Evolutionary conservation across 345 rosid species (phyloP).

Genomic region (Psidium friedrichsthalianum): DNA sequence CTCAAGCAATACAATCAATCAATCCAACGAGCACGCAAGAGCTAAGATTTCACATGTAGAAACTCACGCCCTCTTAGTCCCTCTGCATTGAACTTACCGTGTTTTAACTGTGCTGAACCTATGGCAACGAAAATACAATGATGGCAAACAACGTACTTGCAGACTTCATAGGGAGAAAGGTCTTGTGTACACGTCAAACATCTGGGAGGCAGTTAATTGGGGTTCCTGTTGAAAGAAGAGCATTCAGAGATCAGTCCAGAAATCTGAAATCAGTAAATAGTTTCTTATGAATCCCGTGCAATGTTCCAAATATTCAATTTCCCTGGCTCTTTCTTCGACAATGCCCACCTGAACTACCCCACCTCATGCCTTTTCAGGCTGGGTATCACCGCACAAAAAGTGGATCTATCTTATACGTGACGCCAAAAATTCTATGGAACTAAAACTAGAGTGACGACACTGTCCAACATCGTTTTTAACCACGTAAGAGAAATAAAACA

Average conservation of each 20-base stretch:
- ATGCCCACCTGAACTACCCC: background rate
- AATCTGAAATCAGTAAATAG: background rate
- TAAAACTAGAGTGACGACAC: background rate
- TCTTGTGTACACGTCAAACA: conserved; percentile 60
- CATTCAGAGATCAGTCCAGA: background rate
- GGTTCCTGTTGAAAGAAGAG: conserved; percentile 51
- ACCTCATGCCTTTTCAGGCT: background rate
- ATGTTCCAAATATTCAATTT: background rate
- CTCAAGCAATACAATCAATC: background rate
- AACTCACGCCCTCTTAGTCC: background rate
- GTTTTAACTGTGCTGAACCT: background rate
- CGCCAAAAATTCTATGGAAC: background rate
- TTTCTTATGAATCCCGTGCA: background rate
- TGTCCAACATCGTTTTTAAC: background rate
- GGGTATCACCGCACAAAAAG: background rate
- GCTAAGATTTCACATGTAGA: too few species aligned
- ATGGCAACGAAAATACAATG: background rate
- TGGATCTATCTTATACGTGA: background rate
- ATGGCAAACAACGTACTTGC: background rate
- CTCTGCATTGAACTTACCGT: background rate
- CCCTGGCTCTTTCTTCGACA: background rate
- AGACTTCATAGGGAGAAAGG: conserved; percentile 47
- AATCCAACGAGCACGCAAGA: background rate
- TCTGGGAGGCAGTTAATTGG: conserved; percentile 61
- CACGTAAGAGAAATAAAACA: background rate